A percentile compares a stretch with the other conserved stretches of the same genome.
Evolutionary conservation across 345 rosid species (phyloP).

Genomic region (Gossypium sturtianum): DNA sequence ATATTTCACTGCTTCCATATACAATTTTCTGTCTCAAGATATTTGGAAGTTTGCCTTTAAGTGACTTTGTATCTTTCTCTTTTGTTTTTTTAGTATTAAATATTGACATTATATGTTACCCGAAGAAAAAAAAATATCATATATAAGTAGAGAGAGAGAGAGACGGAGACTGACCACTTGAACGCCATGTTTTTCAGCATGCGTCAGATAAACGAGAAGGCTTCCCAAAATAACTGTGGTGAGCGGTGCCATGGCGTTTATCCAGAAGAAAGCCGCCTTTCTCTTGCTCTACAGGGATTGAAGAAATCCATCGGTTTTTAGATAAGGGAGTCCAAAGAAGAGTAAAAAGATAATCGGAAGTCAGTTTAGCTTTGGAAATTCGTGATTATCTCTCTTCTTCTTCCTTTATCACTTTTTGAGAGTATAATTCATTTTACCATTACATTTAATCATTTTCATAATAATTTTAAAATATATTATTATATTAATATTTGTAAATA

Average conservation of each 20-base stretch:
- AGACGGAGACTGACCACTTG: constrained; percentile 57
- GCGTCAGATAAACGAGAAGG: constrained; percentile 68
- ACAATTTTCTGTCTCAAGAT: neutral
- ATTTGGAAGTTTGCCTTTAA: neutral
- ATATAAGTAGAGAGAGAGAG: neutral
- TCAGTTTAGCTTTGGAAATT: no score
- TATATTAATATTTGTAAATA: no score
- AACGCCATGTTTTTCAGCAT: constrained; percentile 92
- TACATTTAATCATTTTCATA: no score
- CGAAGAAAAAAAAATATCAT: neutral
- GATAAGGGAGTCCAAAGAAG: no score
- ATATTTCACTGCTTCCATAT: neutral
- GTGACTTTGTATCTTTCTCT: neutral
- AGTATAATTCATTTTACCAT: no score
- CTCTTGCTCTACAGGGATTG: constrained; percentile 59
- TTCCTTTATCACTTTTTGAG: no score
- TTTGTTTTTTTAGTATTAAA: neutral
- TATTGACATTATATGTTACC: no score
- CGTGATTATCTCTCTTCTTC: no score
- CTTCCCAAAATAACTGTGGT: constrained; percentile 83
- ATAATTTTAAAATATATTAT: no score
- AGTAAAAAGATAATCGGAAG: no score
- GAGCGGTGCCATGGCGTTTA: constrained; percentile 87
- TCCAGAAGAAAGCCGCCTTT: constrained; percentile 70
- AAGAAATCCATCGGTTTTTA: neutral